Base-by-base conservation (phyloP, 1,284 basidiomycete genomes). In the Moniliophthora roreri region DNA sequence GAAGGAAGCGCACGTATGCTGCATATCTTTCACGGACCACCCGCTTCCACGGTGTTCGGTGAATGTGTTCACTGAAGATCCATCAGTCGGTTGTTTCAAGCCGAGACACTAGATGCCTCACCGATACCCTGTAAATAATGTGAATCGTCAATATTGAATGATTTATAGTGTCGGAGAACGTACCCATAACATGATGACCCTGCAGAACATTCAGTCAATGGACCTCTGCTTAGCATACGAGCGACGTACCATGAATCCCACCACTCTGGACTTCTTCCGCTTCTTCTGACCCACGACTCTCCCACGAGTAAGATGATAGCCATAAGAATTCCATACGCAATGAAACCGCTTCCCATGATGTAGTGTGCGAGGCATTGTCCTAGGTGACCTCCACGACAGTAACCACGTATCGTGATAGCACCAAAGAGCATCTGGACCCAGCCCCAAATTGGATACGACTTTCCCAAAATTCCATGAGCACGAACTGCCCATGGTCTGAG, bases 21-120 rank as follows among this genome's bases (percentile, higher is more conserved):
- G 94, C 88, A 96, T 89, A 66, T 97, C 92, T 69, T 96, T 95
- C 58, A 89, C 88, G 8, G 91, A 91, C 93, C 93, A 95, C 1
- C 65, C 69, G 18, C 78, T 76, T 20, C 92, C 92, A 52, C 83
- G 89, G 65, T 94, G 92, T 65, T 96, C 93, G 1, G 95, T 97
- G 66, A 98, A 97, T 0, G 95, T 95, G 63, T 98, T 98, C 54
- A 98, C 87, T 78, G 59, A 24, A 56, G 50, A 49, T 35, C 50
- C 42, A 41, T 50, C 34, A 51, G 28, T 37, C 10, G 9, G 35
- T 38, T 7, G 9, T 10, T 26, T n/a, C 9, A 24, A 48, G 47
- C 36, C 35, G 37, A 20, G 36, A 38, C 11, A 32, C 26, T n/a
- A 15, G 11, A 65, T 15, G 13, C 15, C 80, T 57, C 60, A 85